phyloP scores from a whole-genome alignment of 805 yeast genomes.

The Cyberlindnera maritima region DNA sequence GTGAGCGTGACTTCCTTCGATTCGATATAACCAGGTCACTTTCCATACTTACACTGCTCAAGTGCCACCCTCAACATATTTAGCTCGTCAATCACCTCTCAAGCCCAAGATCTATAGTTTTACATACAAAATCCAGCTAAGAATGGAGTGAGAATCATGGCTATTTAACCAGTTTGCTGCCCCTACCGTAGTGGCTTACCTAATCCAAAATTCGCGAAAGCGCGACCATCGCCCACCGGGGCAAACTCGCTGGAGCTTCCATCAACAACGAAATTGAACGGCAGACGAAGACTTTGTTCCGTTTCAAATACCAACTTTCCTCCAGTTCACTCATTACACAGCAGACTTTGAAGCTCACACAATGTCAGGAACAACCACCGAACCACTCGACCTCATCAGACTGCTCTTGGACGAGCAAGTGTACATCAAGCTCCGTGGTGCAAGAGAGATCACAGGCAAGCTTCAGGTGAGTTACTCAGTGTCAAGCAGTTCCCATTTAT shows the following conservation, averaged over 20 bases:
- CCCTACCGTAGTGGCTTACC: too few species aligned
- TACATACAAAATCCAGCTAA: too few species aligned
- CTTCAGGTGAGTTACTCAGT: constrained; percentile 58
- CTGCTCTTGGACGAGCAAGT: constrained; percentile 84
- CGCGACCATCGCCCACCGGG: too few species aligned
- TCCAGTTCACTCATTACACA: background rate
- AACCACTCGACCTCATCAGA: constrained; percentile 89
- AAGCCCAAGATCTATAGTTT: too few species aligned
- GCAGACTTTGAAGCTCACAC: background rate
- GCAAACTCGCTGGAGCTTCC: background rate
- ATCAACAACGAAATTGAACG: background rate
- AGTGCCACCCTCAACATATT: too few species aligned
- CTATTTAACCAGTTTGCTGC: background rate
- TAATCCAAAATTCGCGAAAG: background rate
- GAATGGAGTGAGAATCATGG: too few species aligned
- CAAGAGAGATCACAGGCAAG: constrained; percentile 86
- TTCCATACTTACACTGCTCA: too few species aligned
- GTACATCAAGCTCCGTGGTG: constrained; percentile 87
- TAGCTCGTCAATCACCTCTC: too few species aligned
- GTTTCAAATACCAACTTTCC: too few species aligned
- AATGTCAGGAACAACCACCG: constrained; percentile 35
- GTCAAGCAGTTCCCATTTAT: background rate
- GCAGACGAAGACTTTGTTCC: background rate
- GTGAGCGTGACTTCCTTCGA: too few species aligned
- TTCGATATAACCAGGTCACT: too few species aligned